Evolutionary conservation across 2,329 filamentous ascomycete genomes (phyloP), one percentile per base, ranked within the genome.

Genomic region (Hymenoscyphus scutula): DNA sequence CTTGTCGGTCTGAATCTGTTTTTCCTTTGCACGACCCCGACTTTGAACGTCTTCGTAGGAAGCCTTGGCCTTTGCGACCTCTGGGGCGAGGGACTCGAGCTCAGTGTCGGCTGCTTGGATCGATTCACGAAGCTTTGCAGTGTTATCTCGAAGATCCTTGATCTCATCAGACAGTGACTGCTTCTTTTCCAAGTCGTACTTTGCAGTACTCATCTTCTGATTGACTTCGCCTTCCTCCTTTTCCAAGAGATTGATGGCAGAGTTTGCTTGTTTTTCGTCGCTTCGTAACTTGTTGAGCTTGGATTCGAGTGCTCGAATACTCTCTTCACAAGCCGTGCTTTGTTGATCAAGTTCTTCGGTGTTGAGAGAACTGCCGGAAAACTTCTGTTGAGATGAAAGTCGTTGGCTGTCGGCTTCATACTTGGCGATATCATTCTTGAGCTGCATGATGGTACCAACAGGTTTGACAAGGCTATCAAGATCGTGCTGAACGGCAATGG

Each of bases 271-370:
- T 68, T 97, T 90, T 68, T 85, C 87, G 37, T 95, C 91, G 13
- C 77, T 78, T 0, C 82, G 84, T 34, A 96, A 76, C 69, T 89
- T 90, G 6, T 82, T 76, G 13, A 94, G 81, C 53, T 80, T 83
- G 51, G 80, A 80, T 72, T 90, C 92, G 30, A 87, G 77, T 25
- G 78, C 77, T 60, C 88, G 85, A 67, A 87, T 82, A 72, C 90
- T 86, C 64, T 92, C 90, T 23, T 83, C 84, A 61, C 88, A 82
- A 19, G 79, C 77, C 56, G 86, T 85, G 65, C 92, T 85, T 56
- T 92, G 85, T 59, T 90, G 87, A 69, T 95, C 90, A 59, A 98
- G 92, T 68, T 95, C 90, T 60, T 96, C 90, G 6, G 92, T 83
- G 32, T 90, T 90, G 65, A 91, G 86, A 15, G 85, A 83, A 10